Evolutionary conservation across 164 flowering plant genomes (phyloP).

Genomic region (Magnolia sinica): DNA sequence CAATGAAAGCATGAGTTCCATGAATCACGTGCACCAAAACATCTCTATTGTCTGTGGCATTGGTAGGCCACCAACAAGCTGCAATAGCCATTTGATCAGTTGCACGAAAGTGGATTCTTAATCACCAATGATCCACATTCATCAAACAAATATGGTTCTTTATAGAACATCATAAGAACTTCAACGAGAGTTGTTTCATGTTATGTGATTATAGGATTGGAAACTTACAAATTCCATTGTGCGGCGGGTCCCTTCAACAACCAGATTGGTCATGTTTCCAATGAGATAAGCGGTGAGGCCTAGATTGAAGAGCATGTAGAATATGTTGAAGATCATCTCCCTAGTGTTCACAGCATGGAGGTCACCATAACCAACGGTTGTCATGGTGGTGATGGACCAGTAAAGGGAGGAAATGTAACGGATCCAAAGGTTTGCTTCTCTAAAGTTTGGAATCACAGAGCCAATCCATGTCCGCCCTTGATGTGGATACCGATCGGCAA

Average conservation of each 20-base stretch:
- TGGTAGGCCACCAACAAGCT: too few species aligned
- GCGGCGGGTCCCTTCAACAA: conserved; percentile 91
- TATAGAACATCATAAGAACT: background rate
- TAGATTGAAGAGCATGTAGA: conserved; percentile 92
- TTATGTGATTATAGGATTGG: background rate
- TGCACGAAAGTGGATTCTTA: too few species aligned
- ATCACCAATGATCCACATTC: background rate
- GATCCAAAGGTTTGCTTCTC: conserved; percentile 57
- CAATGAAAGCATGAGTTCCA: background rate
- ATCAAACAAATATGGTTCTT: background rate
- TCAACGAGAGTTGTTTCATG: background rate
- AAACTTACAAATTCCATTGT: conserved; percentile 91
- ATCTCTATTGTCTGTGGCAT: too few species aligned
- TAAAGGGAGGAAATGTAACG: conserved; percentile 76
- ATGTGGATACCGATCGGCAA: conserved; percentile 79
- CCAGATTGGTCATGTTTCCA: conserved; percentile 96
- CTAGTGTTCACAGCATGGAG: conserved; percentile 78
- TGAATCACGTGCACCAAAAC: background rate
- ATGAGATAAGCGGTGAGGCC: conserved; percentile 89
- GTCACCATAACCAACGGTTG: conserved; percentile 95
- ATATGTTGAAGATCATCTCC: conserved; percentile 84
- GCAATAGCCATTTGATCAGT: too few species aligned
- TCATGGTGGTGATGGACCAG: conserved; percentile 93
- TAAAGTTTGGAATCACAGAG: conserved; percentile 59
- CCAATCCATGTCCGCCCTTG: conserved; percentile 84